Percentiles rank a stretch among this genome's conserved stretches.
Evolutionary conservation across 2,329 filamentous ascomycete genomes (phyloP).

Genomic region (Phaeosphaeriaceae sp.): DNA sequence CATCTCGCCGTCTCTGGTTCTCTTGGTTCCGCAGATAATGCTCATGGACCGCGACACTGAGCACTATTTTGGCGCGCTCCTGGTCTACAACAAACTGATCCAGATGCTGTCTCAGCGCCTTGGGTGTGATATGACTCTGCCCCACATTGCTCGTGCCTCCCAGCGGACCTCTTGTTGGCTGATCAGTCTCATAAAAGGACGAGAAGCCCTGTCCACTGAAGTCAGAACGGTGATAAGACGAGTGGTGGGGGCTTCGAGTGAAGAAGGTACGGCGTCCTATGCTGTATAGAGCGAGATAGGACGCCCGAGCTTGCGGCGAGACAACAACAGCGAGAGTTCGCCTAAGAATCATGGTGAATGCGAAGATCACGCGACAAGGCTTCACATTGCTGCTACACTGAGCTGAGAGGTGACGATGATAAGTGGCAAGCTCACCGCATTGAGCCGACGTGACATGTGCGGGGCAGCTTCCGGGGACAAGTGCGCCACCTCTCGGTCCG

Average conservation of each 20-base stretch:
- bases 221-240: constrained; percentile 65
- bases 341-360: constrained; percentile 29
- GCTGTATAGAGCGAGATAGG: constrained; percentile 47
- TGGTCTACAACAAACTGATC: constrained; percentile 98
- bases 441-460: constrained; percentile 25
- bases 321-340: constrained; percentile 35
- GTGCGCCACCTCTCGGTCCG: constrained; percentile 10
- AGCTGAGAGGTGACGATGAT: constrained; percentile 16
- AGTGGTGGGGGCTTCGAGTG: constrained; percentile 42
- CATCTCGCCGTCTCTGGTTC: constrained; percentile 75
- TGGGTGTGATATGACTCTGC: constrained; percentile 65
- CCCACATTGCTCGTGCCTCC: constrained; percentile 64
- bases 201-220: constrained; percentile 69
- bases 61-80: constrained; percentile 89
- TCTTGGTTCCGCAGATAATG: constrained; percentile 90
- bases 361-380: constrained; percentile 6
- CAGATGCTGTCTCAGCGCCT: constrained; percentile 81
- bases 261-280: constrained; percentile 43
- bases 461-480: constrained; percentile 15
- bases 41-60: constrained; percentile 93
- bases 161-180: constrained; percentile 68
- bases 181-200: constrained; percentile 66
- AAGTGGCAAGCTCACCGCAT: constrained; percentile 32
- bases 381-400: constrained; percentile 26
- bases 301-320: constrained; percentile 49